These are phyloP conservation scores for Piromyces finnis DNA, from an alignment of 192 early-diverging fungal species.

Conservation along the genomic window DNA sequence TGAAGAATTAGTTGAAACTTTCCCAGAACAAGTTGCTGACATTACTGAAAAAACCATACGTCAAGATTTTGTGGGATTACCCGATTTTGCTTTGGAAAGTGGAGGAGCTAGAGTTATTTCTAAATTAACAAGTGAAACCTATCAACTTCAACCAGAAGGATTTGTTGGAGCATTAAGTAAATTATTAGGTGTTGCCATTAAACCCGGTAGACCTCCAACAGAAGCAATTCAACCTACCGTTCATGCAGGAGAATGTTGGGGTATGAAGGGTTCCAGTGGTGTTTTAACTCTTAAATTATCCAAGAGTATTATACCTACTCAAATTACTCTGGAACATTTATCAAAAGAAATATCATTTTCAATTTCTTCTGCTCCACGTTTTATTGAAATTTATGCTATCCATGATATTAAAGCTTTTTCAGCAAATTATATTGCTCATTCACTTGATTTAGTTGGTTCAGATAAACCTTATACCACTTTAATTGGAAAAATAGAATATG, in stretches of 20 bases:
- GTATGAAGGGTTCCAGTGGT: slow-evolving; percentile 39
- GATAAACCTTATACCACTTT: neutral
- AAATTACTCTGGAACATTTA: slow-evolving; percentile 52
- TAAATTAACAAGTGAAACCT: slow-evolving; percentile 36
- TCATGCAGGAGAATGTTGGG: slow-evolving; percentile 57
- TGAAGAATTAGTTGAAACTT: neutral
- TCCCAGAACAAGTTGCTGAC: neutral
- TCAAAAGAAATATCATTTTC: slow-evolving; percentile 31
- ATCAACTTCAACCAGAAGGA: slow-evolving; percentile 11
- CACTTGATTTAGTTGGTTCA: slow-evolving; percentile 1
- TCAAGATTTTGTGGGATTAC: slow-evolving; percentile 18
- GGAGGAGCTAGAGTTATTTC: slow-evolving; percentile 45
- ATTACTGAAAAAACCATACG: neutral
- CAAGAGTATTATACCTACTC: slow-evolving; percentile 28
- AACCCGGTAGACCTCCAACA: slow-evolving; percentile 8
- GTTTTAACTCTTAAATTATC: slow-evolving; percentile 40
- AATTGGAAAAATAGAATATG: slow-evolving; percentile 17
- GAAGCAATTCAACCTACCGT: slow-evolving; percentile 16
- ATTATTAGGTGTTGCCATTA: slow-evolving; percentile 7
- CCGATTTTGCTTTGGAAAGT: slow-evolving; percentile 50
- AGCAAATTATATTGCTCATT: neutral
- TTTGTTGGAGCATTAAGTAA: slow-evolving; percentile 8
- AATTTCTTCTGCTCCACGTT: slow-evolving; percentile 2
- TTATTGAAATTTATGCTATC: slow-evolving; percentile 31
- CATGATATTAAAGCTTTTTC: slow-evolving; percentile 23